Base-by-base conservation (phyloP, 169 alveolate species). In the Condylostoma magnum region DNA sequence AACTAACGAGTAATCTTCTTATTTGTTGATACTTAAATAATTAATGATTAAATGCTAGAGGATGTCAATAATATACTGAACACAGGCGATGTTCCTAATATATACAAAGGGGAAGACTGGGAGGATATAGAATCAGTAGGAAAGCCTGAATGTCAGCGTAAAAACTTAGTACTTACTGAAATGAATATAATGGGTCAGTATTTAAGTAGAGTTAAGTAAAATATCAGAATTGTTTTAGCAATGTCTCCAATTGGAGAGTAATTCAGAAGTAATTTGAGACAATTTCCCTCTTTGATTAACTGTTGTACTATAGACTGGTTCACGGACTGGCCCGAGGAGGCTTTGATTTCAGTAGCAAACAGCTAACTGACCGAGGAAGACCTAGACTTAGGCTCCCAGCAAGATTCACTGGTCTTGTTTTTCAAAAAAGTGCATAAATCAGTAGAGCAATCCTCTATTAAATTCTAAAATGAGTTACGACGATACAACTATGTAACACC, bases 261-360 rank as follows among this genome's bases (percentile, higher is more conserved):
- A 46, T 90, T 93, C 84, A 86, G 95, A 44, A 84, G 93, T 43
- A 84, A 97, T 65, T 76, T 95, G 69, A 91, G 99, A 68, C 93
- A 92, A 96, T 95, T 95, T 95, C 98, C 98, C 3, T 93, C 97
- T 15, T 91, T 95, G 46, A 97, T 93, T 8, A 95, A 93, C 67
- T 93, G 97, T 72, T 95, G 97, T 79, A 93, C 97, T 63, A 91
- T 95, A 37, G 97, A 95, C 81, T 95, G 98, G 98, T 95, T 95
- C 72, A 85, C 96, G 6, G 97, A 93, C 76, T 95, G 98, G 98
- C 98, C 98, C 15, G 98, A 92, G 69, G 98, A 92, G 76, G 98
- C 98, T 34, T 82, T 95, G 46, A 80, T 91, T 65, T 88, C 91
- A 66, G 98, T 95, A 37, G 98, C 96, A 38, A 79, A 86, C 63